These are phyloP conservation scores for Carallia brachiata DNA, from an alignment of 345 rosid species.

Conservation along the genomic window DNA sequence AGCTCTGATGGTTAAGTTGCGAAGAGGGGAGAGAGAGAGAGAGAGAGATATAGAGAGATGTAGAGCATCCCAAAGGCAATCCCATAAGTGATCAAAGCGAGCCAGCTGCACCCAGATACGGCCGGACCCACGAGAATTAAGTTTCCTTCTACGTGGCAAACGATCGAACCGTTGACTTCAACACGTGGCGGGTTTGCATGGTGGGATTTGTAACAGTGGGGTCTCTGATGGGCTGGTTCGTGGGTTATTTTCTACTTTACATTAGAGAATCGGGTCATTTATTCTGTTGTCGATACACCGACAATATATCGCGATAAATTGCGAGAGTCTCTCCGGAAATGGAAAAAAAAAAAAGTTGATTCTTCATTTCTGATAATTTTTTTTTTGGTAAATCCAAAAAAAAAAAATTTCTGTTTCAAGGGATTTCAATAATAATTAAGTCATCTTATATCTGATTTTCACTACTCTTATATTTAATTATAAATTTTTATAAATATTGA, in stretches of 20 bases:
- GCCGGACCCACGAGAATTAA: constrained; percentile 19
- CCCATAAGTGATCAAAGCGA: constrained; percentile 25
- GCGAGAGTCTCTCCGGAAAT: not conserved
- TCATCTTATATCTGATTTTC: too few species aligned
- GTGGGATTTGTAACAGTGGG: not conserved
- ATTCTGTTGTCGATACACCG: constrained; percentile 36
- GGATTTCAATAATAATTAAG: too few species aligned
- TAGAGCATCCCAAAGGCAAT: too few species aligned
- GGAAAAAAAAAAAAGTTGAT: too few species aligned
- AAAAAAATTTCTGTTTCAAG: too few species aligned
- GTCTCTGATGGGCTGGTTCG: not conserved
- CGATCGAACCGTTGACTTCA: not conserved
- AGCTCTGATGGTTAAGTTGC: not conserved
- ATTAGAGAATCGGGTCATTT: constrained; percentile 6
- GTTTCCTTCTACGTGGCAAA: constrained; percentile 26
- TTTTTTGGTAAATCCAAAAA: too few species aligned
- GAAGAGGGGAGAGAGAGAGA: not conserved
- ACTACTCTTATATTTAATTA: too few species aligned
- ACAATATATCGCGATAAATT: constrained; percentile 49
- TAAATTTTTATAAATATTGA: too few species aligned
- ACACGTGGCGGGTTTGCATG: constrained; percentile 11
- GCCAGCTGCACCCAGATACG: constrained; percentile 32
- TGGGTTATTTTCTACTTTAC: constrained; percentile 11
- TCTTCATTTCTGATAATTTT: too few species aligned
- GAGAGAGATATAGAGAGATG: not conserved